Conservation (phyloP, 768 basidiomycete genomes). For the Piloderma croceum region DNA sequence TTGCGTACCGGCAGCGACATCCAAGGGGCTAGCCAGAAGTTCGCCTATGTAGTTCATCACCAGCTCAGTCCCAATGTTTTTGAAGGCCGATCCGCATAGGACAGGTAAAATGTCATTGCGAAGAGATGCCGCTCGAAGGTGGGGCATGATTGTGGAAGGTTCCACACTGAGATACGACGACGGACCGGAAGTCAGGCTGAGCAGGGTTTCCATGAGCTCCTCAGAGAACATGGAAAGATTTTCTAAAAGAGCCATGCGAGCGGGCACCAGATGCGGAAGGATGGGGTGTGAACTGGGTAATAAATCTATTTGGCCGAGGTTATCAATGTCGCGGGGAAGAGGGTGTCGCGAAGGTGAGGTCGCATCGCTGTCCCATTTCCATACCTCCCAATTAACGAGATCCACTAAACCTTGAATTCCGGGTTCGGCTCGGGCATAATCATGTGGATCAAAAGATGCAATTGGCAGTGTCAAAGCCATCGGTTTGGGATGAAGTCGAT, state of each 20-base stretch:
- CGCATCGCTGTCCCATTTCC: slow-evolving; percentile 64
- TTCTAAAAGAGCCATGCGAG: slow-evolving; percentile 69
- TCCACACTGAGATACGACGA: slow-evolving; percentile 64
- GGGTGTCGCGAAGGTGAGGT: slow-evolving; percentile 28
- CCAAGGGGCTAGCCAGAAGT: slow-evolving; percentile 71
- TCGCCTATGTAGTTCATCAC: slow-evolving; percentile 80
- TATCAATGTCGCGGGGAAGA: slow-evolving; percentile 48
- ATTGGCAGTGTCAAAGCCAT: slow-evolving; percentile 67
- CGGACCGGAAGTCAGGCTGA: slow-evolving; percentile 49
- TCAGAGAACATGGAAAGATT: slow-evolving; percentile 78
- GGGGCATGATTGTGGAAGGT: slow-evolving; percentile 46
- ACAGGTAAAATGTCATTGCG: slow-evolving; percentile 67
- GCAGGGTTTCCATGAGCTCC: slow-evolving; percentile 68
- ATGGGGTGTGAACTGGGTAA: slow-evolving; percentile 64
- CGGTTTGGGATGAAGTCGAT: slow-evolving; percentile 73
- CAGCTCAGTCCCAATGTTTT: slow-evolving; percentile 74
- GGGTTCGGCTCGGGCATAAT: slow-evolving; percentile 71
- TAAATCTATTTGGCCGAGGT: slow-evolving; percentile 35
- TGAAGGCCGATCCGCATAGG: slow-evolving; percentile 77
- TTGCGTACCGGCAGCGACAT: slow-evolving; percentile 47
- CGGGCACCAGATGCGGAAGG: slow-evolving; percentile 55
- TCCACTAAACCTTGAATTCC: slow-evolving; percentile 84
- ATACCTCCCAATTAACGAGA: slow-evolving; percentile 77
- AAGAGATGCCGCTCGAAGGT: slow-evolving; percentile 65
- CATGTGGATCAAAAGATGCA: slow-evolving; percentile 62